Base-by-base conservation (phyloP, 2,329 filamentous ascomycete species). In the Ascosphaera apis region DNA sequence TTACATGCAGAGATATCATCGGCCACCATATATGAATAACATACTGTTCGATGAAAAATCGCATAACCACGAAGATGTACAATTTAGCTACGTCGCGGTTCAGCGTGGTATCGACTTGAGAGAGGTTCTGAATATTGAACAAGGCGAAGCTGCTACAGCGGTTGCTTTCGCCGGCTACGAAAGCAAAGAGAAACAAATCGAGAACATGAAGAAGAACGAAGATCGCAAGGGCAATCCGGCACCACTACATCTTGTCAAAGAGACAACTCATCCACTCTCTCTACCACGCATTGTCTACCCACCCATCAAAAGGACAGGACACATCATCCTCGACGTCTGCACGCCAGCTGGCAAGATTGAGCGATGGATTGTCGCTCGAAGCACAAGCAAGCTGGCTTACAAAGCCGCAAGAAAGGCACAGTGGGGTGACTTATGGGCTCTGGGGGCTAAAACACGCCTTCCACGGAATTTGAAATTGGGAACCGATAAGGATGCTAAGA, bases 351-450 rank as follows among this genome's bases (percentile, higher is more conserved):
- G 80, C 21, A 72, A 68, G 31, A 72, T 93, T 23, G 86, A 98
- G 61, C 79, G 88, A 37, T 98, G 88, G 88, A 88, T 77, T 0
- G 76, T 98, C 0, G 80, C 86, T 1, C 73, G 73, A 45, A 82
- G 74, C 40, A 88, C 76, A 55, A 76, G 75, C 52, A 74, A 69
- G 46, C 72, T 77, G 47, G 83, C 83, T 1, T 95, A 86, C 58
- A 81, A 79, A 46, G 88, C 95, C 51, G 88, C 88, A 25, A 72
- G 88, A 41, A 98, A 98, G 58, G 69, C 76, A 0, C 61, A 60
- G 36, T 95, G 86, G 88, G 88, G 88, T 28, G 88, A 95, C 52
- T 62, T 95, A 7, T 98, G 88, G 88, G 83, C 86, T 1, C 63
- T 95, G 0, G 88, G 88, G 0, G 86, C 84, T 15, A 95, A 95